A percentile compares a stretch with the other conserved stretches of the same genome.
Conservation (phyloP, 441 rosid species). For the California macrophylla region DNA sequence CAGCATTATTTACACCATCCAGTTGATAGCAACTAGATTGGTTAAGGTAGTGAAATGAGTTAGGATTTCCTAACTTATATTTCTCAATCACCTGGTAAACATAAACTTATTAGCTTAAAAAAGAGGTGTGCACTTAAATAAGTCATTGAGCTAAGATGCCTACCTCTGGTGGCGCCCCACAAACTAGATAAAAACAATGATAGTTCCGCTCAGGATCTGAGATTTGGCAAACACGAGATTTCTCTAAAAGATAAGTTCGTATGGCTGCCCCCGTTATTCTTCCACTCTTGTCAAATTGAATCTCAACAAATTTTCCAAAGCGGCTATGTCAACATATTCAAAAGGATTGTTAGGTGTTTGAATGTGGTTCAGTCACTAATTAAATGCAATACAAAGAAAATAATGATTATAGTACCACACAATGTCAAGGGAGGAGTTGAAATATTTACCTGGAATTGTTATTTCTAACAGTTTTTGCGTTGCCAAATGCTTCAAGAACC, state of each 20-base stretch:
- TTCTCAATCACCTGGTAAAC: conserved; percentile 61
- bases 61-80: conserved; percentile 69
- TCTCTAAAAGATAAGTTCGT: conserved; percentile 83
- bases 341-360: background rate
- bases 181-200: conserved; percentile 94
- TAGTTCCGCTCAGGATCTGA: conserved; percentile 91
- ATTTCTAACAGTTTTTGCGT: conserved; percentile 83
- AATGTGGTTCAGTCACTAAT: conserved; percentile 6
- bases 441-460: conserved; percentile 67
- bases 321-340: conserved; percentile 56
- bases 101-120: conserved; percentile 7
- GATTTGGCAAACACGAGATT: conserved; percentile 94
- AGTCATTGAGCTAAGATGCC: conserved; percentile 5
- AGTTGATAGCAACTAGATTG: conserved; percentile 80
- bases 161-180: conserved; percentile 98
- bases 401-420: background rate
- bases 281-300: conserved; percentile 92
- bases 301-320: conserved; percentile 94
- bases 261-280: conserved; percentile 93
- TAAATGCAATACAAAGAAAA: background rate
- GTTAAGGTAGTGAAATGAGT: conserved; percentile 84
- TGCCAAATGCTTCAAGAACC: conserved; percentile 86
- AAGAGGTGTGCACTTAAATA: conserved; percentile 4
- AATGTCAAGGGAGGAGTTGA: conserved; percentile 1
- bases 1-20: conserved; percentile 76